phyloP scores from a whole-genome alignment of 2,329 filamentous ascomycete genomes.

The Coniochaeta sp. region DNA sequence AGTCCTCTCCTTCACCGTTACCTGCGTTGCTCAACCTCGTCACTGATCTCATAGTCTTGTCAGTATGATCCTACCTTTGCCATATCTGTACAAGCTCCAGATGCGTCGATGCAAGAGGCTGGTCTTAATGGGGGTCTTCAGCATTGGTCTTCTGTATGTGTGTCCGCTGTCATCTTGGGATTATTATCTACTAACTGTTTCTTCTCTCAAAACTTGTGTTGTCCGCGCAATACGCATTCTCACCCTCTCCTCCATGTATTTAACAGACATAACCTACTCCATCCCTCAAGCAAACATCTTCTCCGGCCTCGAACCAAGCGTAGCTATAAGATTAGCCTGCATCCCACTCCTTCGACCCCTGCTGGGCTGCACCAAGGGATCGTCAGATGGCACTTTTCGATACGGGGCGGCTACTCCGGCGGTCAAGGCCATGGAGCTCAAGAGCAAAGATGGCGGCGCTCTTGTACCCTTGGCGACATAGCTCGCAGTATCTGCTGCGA shows the following conservation, averaged over 20 bases:
- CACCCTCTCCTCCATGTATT: slow-evolving; percentile 23
- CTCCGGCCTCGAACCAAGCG: slow-evolving; percentile 28
- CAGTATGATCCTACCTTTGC: slow-evolving; percentile 21
- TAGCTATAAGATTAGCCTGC: slow-evolving; percentile 30
- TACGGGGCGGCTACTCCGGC: no score
- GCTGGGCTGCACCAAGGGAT: slow-evolving; percentile 16
- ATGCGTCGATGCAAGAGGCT: slow-evolving; percentile 21
- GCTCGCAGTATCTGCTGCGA: no score
- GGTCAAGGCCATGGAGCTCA: slow-evolving; percentile 3
- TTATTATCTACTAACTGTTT: no score
- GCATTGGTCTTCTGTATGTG: slow-evolving; percentile 24
- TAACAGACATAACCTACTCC: slow-evolving; percentile 24
- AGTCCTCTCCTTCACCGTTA: no score
- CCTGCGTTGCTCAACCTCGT: no score
- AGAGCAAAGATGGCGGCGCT: slow-evolving; percentile 5
- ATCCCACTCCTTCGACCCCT: slow-evolving; percentile 31
- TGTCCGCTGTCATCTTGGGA: no score
- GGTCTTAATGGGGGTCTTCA: slow-evolving; percentile 20
- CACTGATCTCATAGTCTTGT: slow-evolving; percentile 15
- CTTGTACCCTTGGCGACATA: no score
- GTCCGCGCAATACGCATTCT: slow-evolving; percentile 25
- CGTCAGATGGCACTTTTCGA: slow-evolving; percentile 11
- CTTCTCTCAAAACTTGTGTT: slow-evolving; percentile 20
- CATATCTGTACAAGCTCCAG: slow-evolving; percentile 21
- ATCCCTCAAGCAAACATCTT: slow-evolving; percentile 24